phyloP scores from a whole-genome alignment of 2,329 filamentous ascomycete genomes.

The Fusarium annulatum region DNA sequence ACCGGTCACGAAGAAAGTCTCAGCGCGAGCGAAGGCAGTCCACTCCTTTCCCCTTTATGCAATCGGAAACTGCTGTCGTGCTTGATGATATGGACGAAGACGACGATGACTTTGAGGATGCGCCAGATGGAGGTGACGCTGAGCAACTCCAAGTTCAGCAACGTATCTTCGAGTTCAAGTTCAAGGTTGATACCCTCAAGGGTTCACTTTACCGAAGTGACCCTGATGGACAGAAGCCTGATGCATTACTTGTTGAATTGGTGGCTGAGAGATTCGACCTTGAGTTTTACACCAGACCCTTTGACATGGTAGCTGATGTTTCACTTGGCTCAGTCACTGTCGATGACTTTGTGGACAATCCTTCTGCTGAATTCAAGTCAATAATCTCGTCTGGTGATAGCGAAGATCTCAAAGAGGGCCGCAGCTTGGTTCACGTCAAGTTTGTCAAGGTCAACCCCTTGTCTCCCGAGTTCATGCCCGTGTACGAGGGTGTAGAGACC shows the following conservation, averaged over 20 bases:
- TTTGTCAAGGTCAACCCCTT: conserved; percentile 89
- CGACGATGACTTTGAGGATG: conserved; percentile 75
- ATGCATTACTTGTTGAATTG: conserved; percentile 87
- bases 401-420: conserved; percentile 78
- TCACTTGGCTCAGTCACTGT: conserved; percentile 87
- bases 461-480: conserved; percentile 91
- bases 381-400: conserved; percentile 87
- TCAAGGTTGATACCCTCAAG: conserved; percentile 92
- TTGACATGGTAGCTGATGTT: conserved; percentile 93
- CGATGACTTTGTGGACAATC: conserved; percentile 94
- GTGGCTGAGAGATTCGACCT: conserved; percentile 90
- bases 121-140: conserved; percentile 65
- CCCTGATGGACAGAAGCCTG: conserved; percentile 77
- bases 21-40: conserved; percentile 68
- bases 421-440: conserved; percentile 88
- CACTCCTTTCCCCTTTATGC: conserved; percentile 78
- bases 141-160: conserved; percentile 81
- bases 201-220: conserved; percentile 92
- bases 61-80: conserved; percentile 79
- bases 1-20: conserved; percentile 56
- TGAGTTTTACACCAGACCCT: conserved; percentile 87
- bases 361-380: conserved; percentile 91
- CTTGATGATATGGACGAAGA: conserved; percentile 80
- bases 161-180: conserved; percentile 94
- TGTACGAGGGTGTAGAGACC: conserved; percentile 92